Conservation (phyloP, 768 basidiomycete species). For the Gloeopeniophorella convolvens region DNA sequence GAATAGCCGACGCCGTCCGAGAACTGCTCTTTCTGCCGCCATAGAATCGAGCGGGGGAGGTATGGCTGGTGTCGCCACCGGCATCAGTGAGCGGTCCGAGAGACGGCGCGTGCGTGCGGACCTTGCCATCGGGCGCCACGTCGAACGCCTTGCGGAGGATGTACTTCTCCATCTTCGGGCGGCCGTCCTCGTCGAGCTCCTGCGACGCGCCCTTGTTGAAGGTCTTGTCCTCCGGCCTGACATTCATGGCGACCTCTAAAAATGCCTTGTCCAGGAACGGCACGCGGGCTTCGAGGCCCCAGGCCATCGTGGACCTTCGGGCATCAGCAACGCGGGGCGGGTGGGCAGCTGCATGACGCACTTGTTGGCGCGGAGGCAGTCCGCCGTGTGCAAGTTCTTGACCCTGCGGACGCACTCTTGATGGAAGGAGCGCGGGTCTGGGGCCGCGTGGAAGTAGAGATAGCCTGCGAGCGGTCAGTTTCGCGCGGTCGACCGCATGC, state of each 20-base stretch:
- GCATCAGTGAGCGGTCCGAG: conserved; percentile 1
- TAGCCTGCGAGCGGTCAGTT: conserved; percentile 52
- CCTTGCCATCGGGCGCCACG: conserved; percentile 70
- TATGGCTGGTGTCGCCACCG: conserved; percentile 55
- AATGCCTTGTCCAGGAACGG: conserved; percentile 98
- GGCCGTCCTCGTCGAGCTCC: conserved; percentile 75
- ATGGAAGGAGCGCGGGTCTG: conserved; percentile 82
- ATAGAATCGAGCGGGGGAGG: conserved; percentile 88
- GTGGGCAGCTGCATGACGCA: conserved; percentile 29
- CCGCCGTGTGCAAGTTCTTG: conserved; percentile 95
- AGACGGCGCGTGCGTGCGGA: conserved; percentile 23
- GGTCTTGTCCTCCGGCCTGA: conserved; percentile 82
- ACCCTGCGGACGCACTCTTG: conserved; percentile 92
- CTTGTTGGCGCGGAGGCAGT: conserved; percentile 99
- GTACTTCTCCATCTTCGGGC: conserved; percentile 98
- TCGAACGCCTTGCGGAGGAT: conserved; percentile 96
- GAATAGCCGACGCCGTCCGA: conserved; percentile 98
- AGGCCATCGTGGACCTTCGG: conserved; percentile 89
- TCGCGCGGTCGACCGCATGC: conserved; percentile 6
- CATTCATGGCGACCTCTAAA: conserved; percentile 88
- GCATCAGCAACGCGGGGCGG: conserved; percentile 6
- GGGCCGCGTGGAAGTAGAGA: conserved; percentile 99
- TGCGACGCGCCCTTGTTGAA: conserved; percentile 78
- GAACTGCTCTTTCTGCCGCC: conserved; percentile 99
- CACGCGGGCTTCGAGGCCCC: conserved; percentile 97